A percentile compares a stretch with the other conserved stretches of the same genome.
These are phyloP conservation scores for Stramenopiles sp. DNA, from an alignment of 352 stramenopile species.

Conservation along the genomic window DNA sequence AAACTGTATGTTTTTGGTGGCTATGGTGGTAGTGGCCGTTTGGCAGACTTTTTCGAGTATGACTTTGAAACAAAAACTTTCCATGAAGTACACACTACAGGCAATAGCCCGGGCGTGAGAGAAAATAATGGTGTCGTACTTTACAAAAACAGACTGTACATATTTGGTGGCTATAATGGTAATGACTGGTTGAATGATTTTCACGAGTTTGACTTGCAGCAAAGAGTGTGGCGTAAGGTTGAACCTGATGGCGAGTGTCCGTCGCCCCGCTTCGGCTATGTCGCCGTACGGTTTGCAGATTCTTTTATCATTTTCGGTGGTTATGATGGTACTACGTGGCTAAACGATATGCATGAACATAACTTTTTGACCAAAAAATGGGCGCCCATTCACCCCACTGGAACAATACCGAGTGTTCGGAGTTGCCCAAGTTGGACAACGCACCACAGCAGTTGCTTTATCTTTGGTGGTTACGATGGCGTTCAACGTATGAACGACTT, in stretches of 20 bases:
- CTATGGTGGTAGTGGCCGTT: conserved; percentile 24
- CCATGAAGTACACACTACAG: conserved; percentile 21
- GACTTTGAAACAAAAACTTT: conserved; percentile 19
- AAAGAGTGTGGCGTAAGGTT: conserved; percentile 39
- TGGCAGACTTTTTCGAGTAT: conserved; percentile 28
- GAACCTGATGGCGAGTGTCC: conserved; percentile 20
- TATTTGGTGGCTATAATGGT: conserved; percentile 30
- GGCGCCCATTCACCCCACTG: conserved; percentile 28
- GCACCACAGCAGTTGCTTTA: conserved; percentile 56
- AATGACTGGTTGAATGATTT: conserved; percentile 38
- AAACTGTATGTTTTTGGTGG: conserved; percentile 26
- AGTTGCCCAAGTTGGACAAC: conserved; percentile 38
- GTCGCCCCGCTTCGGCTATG: conserved; percentile 26
- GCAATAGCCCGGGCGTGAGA: conserved; percentile 22
- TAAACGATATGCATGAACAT: conserved; percentile 49
- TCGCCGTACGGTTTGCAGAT: conserved; percentile 30
- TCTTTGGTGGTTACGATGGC: conserved; percentile 89
- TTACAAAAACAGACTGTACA: conserved; percentile 26
- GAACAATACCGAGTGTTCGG: conserved; percentile 30
- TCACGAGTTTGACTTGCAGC: conserved; percentile 41
- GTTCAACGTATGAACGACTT: conserved; percentile 82
- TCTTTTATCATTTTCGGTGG: conserved; percentile 42
- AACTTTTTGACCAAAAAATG: conserved; percentile 36
- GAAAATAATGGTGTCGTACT: conserved; percentile 28
- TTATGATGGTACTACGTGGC: conserved; percentile 38